Conservation (phyloP, 495 filamentous ascomycete genomes). For the Penicillium manginii region DNA sequence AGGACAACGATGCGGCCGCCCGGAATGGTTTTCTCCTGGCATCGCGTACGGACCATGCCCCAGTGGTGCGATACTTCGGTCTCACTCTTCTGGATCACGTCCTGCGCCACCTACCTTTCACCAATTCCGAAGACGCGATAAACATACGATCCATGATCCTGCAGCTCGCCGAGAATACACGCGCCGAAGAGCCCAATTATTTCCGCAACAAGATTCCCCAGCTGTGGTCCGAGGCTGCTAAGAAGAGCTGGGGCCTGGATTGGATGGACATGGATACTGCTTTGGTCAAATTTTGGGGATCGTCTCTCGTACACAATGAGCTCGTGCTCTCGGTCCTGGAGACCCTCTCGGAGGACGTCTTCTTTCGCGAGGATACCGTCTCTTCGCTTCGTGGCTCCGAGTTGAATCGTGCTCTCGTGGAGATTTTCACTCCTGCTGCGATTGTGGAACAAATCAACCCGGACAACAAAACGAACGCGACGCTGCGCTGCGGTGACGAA, state of each 20-base stretch:
- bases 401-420: slow-evolving; percentile 84
- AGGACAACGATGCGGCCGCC: slow-evolving; percentile 74
- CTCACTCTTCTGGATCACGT: slow-evolving; percentile 88
- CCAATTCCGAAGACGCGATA: slow-evolving; percentile 61
- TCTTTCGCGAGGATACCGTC: slow-evolving; percentile 83
- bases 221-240: slow-evolving; percentile 92
- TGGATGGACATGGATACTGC: slow-evolving; percentile 94
- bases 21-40: slow-evolving; percentile 86
- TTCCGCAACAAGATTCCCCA: slow-evolving; percentile 94
- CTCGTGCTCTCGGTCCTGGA: slow-evolving; percentile 84
- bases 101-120: slow-evolving; percentile 79
- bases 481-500: slow-evolving; percentile 73
- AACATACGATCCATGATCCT: slow-evolving; percentile 75
- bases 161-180: slow-evolving; percentile 72
- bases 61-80: slow-evolving; percentile 90
- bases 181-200: slow-evolving; percentile 75
- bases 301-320: slow-evolving; percentile 71
- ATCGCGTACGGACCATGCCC: slow-evolving; percentile 67
- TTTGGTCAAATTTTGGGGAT: slow-evolving; percentile 81
- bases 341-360: slow-evolving; percentile 92
- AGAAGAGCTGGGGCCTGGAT: slow-evolving; percentile 85
- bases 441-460: slow-evolving; percentile 77
- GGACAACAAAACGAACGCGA: slow-evolving; percentile 60
- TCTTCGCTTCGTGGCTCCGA: slow-evolving; percentile 80
- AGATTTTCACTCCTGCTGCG: slow-evolving; percentile 82